phyloP scores from a whole-genome alignment of 352 stramenopile genomes.

The Pythium biforme region DNA sequence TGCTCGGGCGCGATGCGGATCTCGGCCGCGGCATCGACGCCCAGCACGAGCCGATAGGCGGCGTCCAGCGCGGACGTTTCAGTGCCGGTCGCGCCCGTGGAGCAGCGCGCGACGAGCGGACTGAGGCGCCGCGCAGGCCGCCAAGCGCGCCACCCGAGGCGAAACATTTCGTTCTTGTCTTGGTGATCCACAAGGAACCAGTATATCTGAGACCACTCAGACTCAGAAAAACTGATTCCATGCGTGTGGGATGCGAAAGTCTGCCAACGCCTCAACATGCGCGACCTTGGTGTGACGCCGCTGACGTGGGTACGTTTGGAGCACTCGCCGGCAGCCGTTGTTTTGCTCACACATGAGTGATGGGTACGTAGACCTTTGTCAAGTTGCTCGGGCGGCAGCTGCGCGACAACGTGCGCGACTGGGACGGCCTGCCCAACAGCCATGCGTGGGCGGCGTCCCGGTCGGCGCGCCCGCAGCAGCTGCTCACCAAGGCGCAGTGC shows the following conservation, averaged over 20 bases:
- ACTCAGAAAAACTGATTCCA: background rate
- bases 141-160: no score
- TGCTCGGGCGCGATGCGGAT: slow-evolving; percentile 46
- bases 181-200: background rate
- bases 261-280: background rate
- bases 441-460: slow-evolving; percentile 43
- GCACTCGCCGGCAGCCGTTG: no score
- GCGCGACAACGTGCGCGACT: slow-evolving; percentile 33
- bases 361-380: slow-evolving; percentile 50
- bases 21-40: slow-evolving; percentile 16
- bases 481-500: slow-evolving; percentile 74
- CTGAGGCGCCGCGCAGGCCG: background rate
- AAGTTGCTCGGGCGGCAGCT: slow-evolving; percentile 63
- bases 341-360: background rate
- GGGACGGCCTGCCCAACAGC: slow-evolving; percentile 53
- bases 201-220: background rate
- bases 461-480: slow-evolving; percentile 21
- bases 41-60: slow-evolving; percentile 44
- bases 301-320: slow-evolving; percentile 50
- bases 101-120: background rate
- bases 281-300: slow-evolving; percentile 22
- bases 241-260: no score
- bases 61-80: slow-evolving; percentile 17
- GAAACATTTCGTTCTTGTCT: no score
- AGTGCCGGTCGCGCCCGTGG: background rate